Percentiles rank a stretch among this genome's conserved stretches.
Evolutionary conservation across 495 filamentous ascomycete genomes (phyloP).

Genomic region (Staphylotrichum longicolle): DNA sequence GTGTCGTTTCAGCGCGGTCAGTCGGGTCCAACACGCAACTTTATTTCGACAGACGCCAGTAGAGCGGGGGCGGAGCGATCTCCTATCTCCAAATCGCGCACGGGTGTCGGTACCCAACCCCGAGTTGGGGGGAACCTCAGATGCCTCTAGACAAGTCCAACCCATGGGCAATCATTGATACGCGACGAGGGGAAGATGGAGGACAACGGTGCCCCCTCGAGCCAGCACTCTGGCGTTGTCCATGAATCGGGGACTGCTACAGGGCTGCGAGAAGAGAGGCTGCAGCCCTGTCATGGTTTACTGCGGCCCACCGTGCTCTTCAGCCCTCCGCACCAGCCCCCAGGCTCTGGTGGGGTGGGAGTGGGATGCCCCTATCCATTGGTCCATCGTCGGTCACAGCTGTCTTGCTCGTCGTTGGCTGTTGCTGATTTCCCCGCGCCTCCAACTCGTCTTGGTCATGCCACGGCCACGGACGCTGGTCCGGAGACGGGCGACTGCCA

Average conservation of each 20-base stretch:
- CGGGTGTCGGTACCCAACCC: no score
- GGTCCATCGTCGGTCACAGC: neutral
- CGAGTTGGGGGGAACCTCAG: no score
- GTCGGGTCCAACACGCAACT: slow-evolving; percentile 15
- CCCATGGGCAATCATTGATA: no score
- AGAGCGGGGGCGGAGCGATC: no score
- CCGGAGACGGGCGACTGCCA: neutral
- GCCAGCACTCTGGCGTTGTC: neutral
- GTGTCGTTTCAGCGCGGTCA: neutral
- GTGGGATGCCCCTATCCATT: slow-evolving; percentile 4
- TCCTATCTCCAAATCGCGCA: no score
- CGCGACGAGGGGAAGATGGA: no score
- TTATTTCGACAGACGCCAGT: slow-evolving; percentile 18
- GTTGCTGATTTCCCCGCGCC: neutral
- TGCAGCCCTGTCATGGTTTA: slow-evolving; percentile 3
- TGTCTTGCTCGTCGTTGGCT: neutral
- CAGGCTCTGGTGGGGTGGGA: neutral
- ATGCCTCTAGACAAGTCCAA: no score
- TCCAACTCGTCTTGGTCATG: neutral
- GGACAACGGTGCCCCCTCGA: no score
- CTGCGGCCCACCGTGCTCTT: slow-evolving; percentile 12
- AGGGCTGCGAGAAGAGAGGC: neutral
- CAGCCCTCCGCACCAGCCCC: slow-evolving; percentile 21
- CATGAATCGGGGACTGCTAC: neutral
- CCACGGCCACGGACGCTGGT: neutral